A percentile compares a stretch with the other conserved stretches of the same genome.
Evolutionary conservation across 2,329 filamentous ascomycete species (phyloP).

Genomic region (Diaporthe sp.): DNA sequence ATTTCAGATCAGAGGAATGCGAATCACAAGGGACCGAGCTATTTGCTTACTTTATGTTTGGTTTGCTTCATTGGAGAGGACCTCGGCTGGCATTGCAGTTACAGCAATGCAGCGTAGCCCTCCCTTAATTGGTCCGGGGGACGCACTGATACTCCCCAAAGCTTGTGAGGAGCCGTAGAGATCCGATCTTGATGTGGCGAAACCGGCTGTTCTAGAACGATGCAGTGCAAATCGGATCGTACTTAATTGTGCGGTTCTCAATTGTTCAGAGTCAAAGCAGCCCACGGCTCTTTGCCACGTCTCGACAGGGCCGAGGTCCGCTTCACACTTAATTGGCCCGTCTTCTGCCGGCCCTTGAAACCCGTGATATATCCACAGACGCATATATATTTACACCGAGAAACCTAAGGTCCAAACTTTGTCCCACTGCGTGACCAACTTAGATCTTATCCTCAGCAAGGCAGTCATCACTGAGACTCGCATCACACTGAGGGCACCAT

Average conservation of each 20-base stretch:
- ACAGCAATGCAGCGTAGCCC: background rate
- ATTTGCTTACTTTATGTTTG: background rate
- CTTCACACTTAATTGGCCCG: no score
- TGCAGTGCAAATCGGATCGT: background rate
- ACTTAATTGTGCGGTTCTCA: background rate
- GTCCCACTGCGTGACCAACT: background rate
- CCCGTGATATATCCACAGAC: background rate
- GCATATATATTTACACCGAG: background rate
- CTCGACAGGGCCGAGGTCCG: background rate
- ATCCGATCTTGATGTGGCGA: background rate
- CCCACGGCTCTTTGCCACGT: conserved; percentile 41
- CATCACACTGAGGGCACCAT: conserved; percentile 7
- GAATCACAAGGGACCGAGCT: no score
- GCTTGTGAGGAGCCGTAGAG: background rate
- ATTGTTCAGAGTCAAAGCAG: background rate
- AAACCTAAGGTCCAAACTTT: background rate
- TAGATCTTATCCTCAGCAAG: background rate
- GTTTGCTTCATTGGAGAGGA: background rate
- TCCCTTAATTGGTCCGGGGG: no score
- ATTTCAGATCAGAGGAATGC: background rate
- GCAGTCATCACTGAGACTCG: background rate
- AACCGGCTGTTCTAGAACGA: background rate
- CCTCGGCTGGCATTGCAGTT: background rate
- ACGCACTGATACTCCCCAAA: background rate
- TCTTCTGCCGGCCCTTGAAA: background rate